Evolutionary conservation across 306 rosid genomes (phyloP), one percentile per base, ranked within the genome.

Genomic region (Gleditsia sinensis): DNA sequence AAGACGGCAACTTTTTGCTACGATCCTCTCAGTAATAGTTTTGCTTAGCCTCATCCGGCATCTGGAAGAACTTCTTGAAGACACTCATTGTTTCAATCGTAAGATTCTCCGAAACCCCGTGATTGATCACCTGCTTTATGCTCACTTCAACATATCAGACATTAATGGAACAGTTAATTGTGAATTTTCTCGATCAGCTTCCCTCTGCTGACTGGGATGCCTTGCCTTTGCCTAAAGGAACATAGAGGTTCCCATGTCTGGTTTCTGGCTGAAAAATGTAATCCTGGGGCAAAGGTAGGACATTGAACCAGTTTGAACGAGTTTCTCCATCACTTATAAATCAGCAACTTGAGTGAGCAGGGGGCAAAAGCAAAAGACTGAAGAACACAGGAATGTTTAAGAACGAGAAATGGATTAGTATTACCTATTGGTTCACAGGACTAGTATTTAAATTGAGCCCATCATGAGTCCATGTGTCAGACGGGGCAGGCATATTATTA

Each of bases 11-110:
- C 25, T n/a, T 20, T 28, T 56, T 81, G 0, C 19, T 53, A 54
- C 62, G 56, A 2, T 78, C 77, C 60, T 43, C 37, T 17, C 69
- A 0, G 30, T 7, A 77, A 48, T 72, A 45, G 2, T 59, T 63
- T 48, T 78, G 40, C 57, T 60, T 78, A 34, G 75, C 68, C 43
- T 82, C 83, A 14, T 6, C 20, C 0, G 80, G 53, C 66, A 72
- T 40, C 28, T 67, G 3, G 57, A 77, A 82, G 19, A 82, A 33
- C 49, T 82, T 79, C 70, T 73, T 82, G 0, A 77, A 1, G 28
- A 77, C 68, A 50, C 54, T 72, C 46, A 45, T 40, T 32, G 48
- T 30, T 58, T 58, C 77, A 7, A 7, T 16, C 68, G 72, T 57
- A 40, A 23, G 1, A 56, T 66, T 65, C 69, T 16, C 37, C 0